A percentile compares a stretch with the other conserved stretches of the same genome.
phyloP scores from a whole-genome alignment of 2,329 filamentous ascomycete genomes.

The Penicillium vulpinum region DNA sequence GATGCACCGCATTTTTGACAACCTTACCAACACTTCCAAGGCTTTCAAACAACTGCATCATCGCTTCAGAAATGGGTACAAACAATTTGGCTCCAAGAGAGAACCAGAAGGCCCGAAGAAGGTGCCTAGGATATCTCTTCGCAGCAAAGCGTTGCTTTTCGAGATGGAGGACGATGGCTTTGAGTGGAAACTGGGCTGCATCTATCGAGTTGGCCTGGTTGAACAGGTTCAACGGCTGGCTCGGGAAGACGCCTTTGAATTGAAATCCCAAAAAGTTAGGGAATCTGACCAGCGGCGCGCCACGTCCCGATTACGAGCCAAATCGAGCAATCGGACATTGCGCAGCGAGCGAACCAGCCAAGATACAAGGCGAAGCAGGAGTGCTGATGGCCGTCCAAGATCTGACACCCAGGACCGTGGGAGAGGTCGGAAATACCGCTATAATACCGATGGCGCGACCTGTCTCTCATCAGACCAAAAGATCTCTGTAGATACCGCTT shows the following conservation, averaged over 20 bases:
- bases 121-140: constrained; percentile 81
- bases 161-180: constrained; percentile 95
- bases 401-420: constrained; percentile 36
- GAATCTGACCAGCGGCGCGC: constrained; percentile 61
- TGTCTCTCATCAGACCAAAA: constrained; percentile 71
- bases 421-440: constrained; percentile 52
- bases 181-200: constrained; percentile 94
- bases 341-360: constrained; percentile 41
- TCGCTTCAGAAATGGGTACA: constrained; percentile 81
- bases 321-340: constrained; percentile 51
- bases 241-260: constrained; percentile 81
- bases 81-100: constrained; percentile 86
- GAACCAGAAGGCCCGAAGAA: constrained; percentile 80
- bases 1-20: constrained; percentile 89
- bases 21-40: constrained; percentile 83
- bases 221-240: constrained; percentile 90
- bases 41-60: constrained; percentile 88
- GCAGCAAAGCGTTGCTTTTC: constrained; percentile 79
- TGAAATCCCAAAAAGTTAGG: constrained; percentile 82
- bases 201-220: constrained; percentile 83
- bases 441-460: constrained; percentile 76
- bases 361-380: constrained; percentile 55
- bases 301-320: constrained; percentile 54
- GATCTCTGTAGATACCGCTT: constrained; percentile 74
- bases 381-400: constrained; percentile 52